phyloP scores from a whole-genome alignment of 768 basidiomycete species.

The Cystobasidium ongulense region DNA sequence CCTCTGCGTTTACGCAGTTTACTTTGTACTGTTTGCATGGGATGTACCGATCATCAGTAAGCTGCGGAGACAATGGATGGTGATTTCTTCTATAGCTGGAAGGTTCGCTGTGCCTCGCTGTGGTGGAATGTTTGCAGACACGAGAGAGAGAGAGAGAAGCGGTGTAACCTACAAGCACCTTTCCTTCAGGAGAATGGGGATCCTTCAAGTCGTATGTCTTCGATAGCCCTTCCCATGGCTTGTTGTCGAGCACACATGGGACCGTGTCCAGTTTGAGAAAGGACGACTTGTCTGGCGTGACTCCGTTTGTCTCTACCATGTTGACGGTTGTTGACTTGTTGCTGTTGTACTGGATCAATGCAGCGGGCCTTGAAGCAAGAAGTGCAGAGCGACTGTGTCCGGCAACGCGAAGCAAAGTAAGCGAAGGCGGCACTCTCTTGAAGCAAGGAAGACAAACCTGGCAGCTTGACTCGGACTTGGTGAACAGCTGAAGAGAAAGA shows the following conservation, averaged over 20 bases:
- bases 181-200: slow-evolving; percentile 14
- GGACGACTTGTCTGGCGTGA: background rate
- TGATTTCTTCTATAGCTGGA: too few relatives aligned
- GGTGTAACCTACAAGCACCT: slow-evolving; percentile 1
- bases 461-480: too few relatives aligned
- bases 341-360: too few relatives aligned
- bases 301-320: background rate
- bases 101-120: background rate
- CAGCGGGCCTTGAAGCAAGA: too few relatives aligned
- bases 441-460: too few relatives aligned
- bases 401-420: too few relatives aligned
- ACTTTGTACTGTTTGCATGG: slow-evolving; percentile 25
- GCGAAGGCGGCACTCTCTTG: too few relatives aligned
- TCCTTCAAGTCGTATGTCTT: slow-evolving; percentile 25
- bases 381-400: too few relatives aligned
- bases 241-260: slow-evolving; percentile 24
- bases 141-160: background rate
- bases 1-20: background rate
- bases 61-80: background rate
- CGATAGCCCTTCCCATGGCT: slow-evolving; percentile 3
- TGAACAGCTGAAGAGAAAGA: background rate
- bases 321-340: background rate
- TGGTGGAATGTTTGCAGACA: background rate
- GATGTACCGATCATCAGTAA: too few relatives aligned
- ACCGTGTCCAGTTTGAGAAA: background rate